A percentile compares a stretch with the other conserved stretches of the same genome.
Evolutionary conservation across 2,329 filamentous ascomycete species (phyloP).

Genomic region (Pseudocercospora musae): DNA sequence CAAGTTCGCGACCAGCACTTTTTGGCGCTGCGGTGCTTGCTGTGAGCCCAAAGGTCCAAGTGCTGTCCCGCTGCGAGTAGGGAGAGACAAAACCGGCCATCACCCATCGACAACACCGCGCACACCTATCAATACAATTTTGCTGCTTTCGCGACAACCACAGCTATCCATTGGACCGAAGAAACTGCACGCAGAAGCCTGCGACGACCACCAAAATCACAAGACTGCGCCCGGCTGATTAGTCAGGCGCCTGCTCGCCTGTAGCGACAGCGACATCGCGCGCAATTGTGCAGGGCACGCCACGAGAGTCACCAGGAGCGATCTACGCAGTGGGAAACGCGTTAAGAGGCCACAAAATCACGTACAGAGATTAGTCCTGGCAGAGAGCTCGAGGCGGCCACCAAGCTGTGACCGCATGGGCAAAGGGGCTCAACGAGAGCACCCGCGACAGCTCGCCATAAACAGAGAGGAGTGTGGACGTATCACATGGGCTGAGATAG

Average conservation of each 20-base stretch:
- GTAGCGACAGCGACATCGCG: conserved; percentile 13
- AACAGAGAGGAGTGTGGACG: neutral
- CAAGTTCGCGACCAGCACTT: neutral
- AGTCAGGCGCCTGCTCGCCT: conserved; percentile 12
- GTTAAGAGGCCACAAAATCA: conserved; percentile 15
- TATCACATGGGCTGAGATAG: conserved; percentile 21
- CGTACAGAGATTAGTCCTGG: conserved; percentile 18
- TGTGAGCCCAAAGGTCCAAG: neutral
- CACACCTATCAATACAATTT: conserved; percentile 11
- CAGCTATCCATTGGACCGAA: conserved; percentile 16
- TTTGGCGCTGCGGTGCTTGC: neutral
- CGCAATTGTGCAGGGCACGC: conserved; percentile 6
- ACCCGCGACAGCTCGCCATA: conserved; percentile 2
- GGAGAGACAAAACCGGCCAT: neutral
- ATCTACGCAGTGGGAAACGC: conserved; percentile 14
- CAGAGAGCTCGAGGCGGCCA: conserved; percentile 7
- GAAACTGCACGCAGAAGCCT: conserved; percentile 6
- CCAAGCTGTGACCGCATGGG: conserved; percentile 10
- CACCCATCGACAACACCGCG: conserved; percentile 2
- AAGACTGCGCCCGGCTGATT: conserved; percentile 12
- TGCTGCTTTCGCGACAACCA: conserved; percentile 16
- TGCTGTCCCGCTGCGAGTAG: neutral
- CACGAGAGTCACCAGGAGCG: neutral
- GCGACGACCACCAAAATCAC: conserved; percentile 5
- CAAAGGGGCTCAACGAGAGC: conserved; percentile 3